phyloP scores from a whole-genome alignment of 371 early-diverging fungal species.

The Parasitella parasitica region DNA sequence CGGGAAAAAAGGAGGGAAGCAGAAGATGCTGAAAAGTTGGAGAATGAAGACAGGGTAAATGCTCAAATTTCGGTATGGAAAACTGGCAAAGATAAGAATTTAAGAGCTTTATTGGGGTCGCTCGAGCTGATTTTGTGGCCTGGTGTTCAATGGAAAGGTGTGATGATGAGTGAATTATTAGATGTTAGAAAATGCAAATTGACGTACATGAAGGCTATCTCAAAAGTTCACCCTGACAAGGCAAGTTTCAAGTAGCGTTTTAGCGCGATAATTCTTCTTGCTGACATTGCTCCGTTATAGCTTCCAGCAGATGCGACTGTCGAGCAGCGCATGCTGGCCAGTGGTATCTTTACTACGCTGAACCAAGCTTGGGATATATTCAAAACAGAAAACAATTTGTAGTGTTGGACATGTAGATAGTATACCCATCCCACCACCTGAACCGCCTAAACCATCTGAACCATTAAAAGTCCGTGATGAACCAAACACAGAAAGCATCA shows the following conservation, averaged over 20 bases:
- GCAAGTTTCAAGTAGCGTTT: too few relatives aligned
- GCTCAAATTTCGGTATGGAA: conserved; percentile 71
- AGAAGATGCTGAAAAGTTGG: conserved; percentile 79
- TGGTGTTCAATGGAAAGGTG: conserved; percentile 71
- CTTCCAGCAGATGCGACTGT: conserved; percentile 58
- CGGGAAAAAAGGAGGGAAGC: conserved; percentile 67
- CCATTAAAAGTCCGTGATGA: too few relatives aligned
- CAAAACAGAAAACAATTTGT: conserved; percentile 13
- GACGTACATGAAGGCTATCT: conserved; percentile 90
- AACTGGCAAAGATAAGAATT: conserved; percentile 83
- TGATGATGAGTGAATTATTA: conserved; percentile 82
- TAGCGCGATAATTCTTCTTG: too few relatives aligned
- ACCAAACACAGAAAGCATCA: not conserved
- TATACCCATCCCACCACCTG: not conserved
- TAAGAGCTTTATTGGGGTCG: conserved; percentile 85
- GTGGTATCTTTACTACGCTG: conserved; percentile 80
- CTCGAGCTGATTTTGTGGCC: conserved; percentile 82
- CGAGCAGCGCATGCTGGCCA: conserved; percentile 87
- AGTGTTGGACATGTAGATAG: conserved; percentile 37
- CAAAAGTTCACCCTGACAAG: conserved; percentile 96
- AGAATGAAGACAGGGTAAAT: conserved; percentile 81
- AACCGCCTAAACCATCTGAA: too few relatives aligned
- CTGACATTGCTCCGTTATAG: conserved; percentile 23
- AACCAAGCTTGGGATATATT: conserved; percentile 96
- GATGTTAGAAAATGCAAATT: conserved; percentile 86